phyloP scores from a whole-genome alignment of 371 early-diverging fungal genomes.

The Mucor circinelloides region DNA sequence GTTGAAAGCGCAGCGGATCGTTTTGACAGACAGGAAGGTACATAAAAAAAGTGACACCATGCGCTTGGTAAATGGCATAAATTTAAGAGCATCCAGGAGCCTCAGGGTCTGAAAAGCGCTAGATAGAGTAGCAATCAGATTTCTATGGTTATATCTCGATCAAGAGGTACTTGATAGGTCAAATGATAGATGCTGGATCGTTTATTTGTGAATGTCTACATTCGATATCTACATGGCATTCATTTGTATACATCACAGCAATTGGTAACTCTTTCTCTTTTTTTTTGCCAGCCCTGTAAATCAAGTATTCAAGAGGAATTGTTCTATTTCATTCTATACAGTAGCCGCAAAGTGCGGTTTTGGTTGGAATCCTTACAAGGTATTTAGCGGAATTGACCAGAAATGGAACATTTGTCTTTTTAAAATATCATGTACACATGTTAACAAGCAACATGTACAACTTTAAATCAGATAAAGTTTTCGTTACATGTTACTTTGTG shows the following conservation, averaged over 20 bases:
- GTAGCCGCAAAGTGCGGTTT: background rate
- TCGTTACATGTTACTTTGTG: background rate
- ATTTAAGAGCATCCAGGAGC: background rate
- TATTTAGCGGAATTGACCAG: background rate
- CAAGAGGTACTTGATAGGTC: background rate
- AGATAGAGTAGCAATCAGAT: background rate
- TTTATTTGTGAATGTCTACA: background rate
- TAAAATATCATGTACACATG: background rate
- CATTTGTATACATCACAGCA: background rate
- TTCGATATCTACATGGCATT: background rate
- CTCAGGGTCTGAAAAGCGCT: background rate
- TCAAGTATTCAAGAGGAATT: background rate
- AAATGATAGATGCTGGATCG: background rate
- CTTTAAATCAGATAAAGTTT: background rate
- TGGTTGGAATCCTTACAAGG: background rate
- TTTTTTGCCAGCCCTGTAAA: background rate
- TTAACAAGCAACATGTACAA: background rate
- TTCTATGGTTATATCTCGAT: background rate
- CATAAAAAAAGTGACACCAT: background rate
- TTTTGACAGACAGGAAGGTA: too few relatives aligned
- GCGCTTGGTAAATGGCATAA: background rate
- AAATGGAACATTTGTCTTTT: background rate
- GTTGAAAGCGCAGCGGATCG: too few relatives aligned
- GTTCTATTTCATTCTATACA: background rate
- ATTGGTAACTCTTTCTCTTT: background rate